phyloP scores from a whole-genome alignment of 345 rosid genomes.

The Lagerstroemia speciosa region DNA sequence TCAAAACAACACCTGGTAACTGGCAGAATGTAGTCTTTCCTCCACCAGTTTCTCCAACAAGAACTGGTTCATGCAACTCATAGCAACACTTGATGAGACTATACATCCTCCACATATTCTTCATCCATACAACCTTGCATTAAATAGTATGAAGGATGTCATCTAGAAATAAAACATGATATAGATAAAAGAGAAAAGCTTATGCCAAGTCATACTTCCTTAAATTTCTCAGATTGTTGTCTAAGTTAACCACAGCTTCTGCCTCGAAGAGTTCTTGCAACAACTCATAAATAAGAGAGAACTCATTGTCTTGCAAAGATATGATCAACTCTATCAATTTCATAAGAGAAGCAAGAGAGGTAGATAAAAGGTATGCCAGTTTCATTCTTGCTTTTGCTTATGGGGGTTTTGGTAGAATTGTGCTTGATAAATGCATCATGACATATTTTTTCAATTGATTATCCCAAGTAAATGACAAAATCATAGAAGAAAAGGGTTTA shows the following conservation, averaged over 20 bases:
- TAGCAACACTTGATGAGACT: slow-evolving; percentile 71
- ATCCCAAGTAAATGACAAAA: no score
- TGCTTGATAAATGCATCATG: no score
- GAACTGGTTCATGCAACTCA: slow-evolving; percentile 83
- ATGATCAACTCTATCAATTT: background rate
- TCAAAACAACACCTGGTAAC: slow-evolving; percentile 43
- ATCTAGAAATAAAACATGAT: background rate
- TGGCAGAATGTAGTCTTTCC: slow-evolving; percentile 96
- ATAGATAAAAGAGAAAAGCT: background rate
- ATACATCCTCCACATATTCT: slow-evolving; percentile 75
- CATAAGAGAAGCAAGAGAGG: background rate
- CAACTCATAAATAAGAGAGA: background rate
- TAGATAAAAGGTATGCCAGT: no score
- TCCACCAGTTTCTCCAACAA: slow-evolving; percentile 98
- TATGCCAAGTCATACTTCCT: slow-evolving; percentile 1
- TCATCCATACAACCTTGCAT: slow-evolving; percentile 62
- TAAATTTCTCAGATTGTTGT: slow-evolving; percentile 12
- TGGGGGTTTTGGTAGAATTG: no score
- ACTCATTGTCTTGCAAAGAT: no score
- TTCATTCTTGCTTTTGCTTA: no score
- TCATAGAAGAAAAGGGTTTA: no score
- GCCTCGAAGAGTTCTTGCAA: slow-evolving; percentile 39
- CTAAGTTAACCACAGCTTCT: slow-evolving; percentile 16
- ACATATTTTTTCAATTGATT: no score
- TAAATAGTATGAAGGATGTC: slow-evolving; percentile 8